A percentile compares a stretch with the other conserved stretches of the same genome.
These are phyloP conservation scores for Wickerhamomyces chambardii DNA, from an alignment of 805 yeast genomes.

Conservation along the genomic window DNA sequence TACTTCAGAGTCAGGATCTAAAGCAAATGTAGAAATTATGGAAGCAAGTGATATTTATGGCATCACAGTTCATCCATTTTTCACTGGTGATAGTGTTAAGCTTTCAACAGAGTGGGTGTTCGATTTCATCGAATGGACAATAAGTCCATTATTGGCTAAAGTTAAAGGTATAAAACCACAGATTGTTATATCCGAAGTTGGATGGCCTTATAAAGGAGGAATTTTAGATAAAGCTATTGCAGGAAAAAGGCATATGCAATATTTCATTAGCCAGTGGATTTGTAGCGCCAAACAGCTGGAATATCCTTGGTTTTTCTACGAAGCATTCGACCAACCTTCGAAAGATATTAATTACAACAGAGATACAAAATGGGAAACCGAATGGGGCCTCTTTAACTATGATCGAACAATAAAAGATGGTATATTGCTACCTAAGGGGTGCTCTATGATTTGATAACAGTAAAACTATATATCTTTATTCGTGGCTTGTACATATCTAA, in stretches of 20 bases:
- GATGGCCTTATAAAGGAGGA: constrained; percentile 70
- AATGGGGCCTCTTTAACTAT: constrained; percentile 57
- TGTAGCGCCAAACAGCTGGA: constrained; percentile 30
- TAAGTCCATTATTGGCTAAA: constrained; percentile 26
- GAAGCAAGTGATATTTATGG: constrained; percentile 47
- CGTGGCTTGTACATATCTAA: too few species aligned
- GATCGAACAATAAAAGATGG: constrained; percentile 38
- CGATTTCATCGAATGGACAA: constrained; percentile 33
- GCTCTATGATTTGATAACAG: too few species aligned
- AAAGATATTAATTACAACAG: constrained; percentile 41
- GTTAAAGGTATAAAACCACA: constrained; percentile 15
- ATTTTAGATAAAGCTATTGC: constrained; percentile 35
- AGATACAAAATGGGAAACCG: constrained; percentile 51
- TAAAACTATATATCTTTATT: too few species aligned
- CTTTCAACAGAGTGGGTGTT: constrained; percentile 44
- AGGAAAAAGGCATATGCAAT: constrained; percentile 30
- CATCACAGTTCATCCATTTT: constrained; percentile 60
- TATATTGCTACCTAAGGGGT: constrained; percentile 26
- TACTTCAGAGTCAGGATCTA: constrained; percentile 49
- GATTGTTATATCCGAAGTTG: constrained; percentile 50
- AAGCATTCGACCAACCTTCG: constrained; percentile 73
- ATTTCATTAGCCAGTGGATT: constrained; percentile 41
- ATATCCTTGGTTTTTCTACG: constrained; percentile 51
- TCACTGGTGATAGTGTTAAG: constrained; percentile 43
- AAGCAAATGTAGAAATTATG: constrained; percentile 29